These are phyloP conservation scores for Coniella lustricola DNA, from an alignment of 2,329 filamentous ascomycete genomes.

Conservation along the genomic window DNA sequence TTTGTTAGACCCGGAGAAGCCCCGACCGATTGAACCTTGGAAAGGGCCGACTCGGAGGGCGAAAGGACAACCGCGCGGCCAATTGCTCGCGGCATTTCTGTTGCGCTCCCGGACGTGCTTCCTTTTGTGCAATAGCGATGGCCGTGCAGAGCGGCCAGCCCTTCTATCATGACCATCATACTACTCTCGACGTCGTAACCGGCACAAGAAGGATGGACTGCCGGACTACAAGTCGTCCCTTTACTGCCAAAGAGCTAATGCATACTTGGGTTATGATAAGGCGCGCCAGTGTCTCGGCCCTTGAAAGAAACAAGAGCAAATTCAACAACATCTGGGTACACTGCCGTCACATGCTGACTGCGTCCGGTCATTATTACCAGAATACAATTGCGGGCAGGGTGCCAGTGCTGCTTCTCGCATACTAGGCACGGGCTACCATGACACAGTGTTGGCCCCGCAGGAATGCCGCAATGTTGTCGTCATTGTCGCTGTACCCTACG, in stretches of 20 bases:
- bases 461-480: conserved; percentile 1
- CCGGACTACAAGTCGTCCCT: background rate
- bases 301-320: no score
- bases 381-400: no score
- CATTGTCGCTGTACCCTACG: background rate
- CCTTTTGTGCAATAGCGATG: background rate
- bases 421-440: no score
- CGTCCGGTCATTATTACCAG: background rate
- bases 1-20: background rate
- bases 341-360: background rate
- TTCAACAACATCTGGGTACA: no score
- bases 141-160: no score
- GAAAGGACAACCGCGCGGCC: background rate
- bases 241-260: no score
- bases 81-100: conserved; percentile 2
- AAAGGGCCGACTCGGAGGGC: conserved; percentile 1
- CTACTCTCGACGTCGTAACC: no score
- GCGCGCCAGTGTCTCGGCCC: no score
- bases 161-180: background rate
- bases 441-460: background rate
- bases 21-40: background rate
- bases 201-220: background rate
- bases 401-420: background rate
- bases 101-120: background rate
- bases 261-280: no score